A percentile compares a stretch with the other conserved stretches of the same genome.
phyloP scores from a whole-genome alignment of 2,329 filamentous ascomycete species.

The Elsinoe australis region DNA sequence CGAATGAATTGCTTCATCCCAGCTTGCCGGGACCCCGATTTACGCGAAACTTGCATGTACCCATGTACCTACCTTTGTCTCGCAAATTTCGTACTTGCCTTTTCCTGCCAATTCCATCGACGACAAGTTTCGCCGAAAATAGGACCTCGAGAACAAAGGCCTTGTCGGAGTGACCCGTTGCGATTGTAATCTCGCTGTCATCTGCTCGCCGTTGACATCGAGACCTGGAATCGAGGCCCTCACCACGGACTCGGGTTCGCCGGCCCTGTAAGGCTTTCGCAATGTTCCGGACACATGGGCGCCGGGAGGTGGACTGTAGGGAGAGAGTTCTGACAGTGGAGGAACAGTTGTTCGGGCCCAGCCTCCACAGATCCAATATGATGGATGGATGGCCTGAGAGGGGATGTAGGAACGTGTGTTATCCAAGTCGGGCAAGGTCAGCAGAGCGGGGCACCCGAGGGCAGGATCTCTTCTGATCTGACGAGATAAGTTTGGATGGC shows the following conservation, averaged over 20 bases:
- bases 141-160: not conserved
- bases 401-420: not conserved
- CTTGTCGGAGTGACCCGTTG: not conserved
- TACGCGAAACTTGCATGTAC: constrained; percentile 10
- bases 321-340: constrained; percentile 5
- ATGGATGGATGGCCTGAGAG: not conserved
- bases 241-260: constrained; percentile 3
- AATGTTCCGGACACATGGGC: constrained; percentile 12
- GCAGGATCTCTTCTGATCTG: too few species aligned
- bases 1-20: not conserved
- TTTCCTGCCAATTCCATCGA: not conserved
- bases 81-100: constrained; percentile 5
- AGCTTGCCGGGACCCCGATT: constrained; percentile 7
- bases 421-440: constrained; percentile 6
- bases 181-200: constrained; percentile 10
- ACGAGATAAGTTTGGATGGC: constrained; percentile 4
- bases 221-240: not conserved
- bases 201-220: constrained; percentile 6
- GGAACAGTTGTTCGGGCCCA: constrained; percentile 7
- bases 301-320: not conserved
- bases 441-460: constrained; percentile 2
- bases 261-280: constrained; percentile 7
- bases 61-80: constrained; percentile 6
- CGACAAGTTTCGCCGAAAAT: not conserved
- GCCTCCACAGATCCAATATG: constrained; percentile 2